A percentile compares a stretch with the other conserved stretches of the same genome.
Conservation (phyloP, 2,329 filamentous ascomycete species). For the Penicillium occitanis region DNA sequence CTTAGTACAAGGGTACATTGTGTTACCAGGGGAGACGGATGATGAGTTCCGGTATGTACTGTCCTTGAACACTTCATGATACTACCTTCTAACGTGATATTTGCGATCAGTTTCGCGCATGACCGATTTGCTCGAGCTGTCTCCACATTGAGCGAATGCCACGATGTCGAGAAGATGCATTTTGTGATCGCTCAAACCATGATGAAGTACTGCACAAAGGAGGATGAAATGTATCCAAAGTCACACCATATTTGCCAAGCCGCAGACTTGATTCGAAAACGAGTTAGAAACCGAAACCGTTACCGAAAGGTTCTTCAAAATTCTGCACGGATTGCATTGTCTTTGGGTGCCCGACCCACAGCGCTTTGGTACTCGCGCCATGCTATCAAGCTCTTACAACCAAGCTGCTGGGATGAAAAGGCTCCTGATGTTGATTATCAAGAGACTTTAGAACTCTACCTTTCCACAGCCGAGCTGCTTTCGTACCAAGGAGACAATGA, state of each 20-base stretch:
- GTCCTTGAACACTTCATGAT: not conserved
- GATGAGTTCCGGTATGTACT: constrained; percentile 65
- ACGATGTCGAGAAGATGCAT: constrained; percentile 75
- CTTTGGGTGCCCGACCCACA: constrained; percentile 78
- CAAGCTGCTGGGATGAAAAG: constrained; percentile 71
- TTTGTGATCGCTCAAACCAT: constrained; percentile 82
- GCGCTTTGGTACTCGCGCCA: constrained; percentile 78
- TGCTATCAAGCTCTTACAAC: constrained; percentile 75
- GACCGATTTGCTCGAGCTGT: constrained; percentile 82
- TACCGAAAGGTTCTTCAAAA: constrained; percentile 77
- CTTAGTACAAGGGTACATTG: constrained; percentile 74
- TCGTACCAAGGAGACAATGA: constrained; percentile 72
- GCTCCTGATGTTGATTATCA: constrained; percentile 75
- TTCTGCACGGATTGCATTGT: constrained; percentile 73
- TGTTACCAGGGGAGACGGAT: constrained; percentile 79
- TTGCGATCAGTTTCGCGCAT: constrained; percentile 68
- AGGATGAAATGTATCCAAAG: constrained; percentile 66
- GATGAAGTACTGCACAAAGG: constrained; percentile 67
- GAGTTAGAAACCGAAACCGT: constrained; percentile 59
- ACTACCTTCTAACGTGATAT: not conserved
- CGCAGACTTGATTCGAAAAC: constrained; percentile 69
- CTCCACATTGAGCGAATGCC: constrained; percentile 65
- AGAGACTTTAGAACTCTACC: constrained; percentile 77
- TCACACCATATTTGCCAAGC: constrained; percentile 80
- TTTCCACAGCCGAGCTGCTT: constrained; percentile 78